phyloP scores from a whole-genome alignment of 371 early-diverging fungal species.

The Mortierella sp. region DNA sequence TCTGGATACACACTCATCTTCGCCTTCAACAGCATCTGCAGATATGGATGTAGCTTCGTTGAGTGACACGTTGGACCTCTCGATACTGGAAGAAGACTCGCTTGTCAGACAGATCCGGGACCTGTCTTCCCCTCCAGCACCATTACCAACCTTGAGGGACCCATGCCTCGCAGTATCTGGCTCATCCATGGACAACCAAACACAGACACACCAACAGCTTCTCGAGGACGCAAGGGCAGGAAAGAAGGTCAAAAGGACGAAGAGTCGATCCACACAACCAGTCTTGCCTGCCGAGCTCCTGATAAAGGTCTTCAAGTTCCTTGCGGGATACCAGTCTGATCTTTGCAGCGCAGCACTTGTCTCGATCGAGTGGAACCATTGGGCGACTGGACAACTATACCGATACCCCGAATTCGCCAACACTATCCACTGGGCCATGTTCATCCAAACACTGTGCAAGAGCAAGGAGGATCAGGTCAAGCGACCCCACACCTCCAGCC shows the following conservation, averaged over 20 bases:
- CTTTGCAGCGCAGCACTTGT: conserved; percentile 65
- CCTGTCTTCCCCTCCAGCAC: background rate
- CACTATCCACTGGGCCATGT: conserved; percentile 74
- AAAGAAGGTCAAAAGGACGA: conserved; percentile 7
- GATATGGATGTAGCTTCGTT: background rate
- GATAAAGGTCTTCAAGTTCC: conserved; percentile 62
- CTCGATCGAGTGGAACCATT: conserved; percentile 68
- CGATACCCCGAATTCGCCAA: conserved; percentile 63
- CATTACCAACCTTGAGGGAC: background rate
- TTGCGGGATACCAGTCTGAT: conserved; percentile 57
- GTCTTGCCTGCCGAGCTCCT: conserved; percentile 65
- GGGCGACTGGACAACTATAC: conserved; percentile 68
- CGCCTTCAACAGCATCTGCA: background rate
- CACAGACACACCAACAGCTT: background rate
- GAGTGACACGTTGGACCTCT: background rate
- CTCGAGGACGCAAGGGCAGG: conserved; percentile 31
- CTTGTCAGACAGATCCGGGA: conserved; percentile 19
- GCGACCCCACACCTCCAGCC: conserved; percentile 51
- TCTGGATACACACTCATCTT: background rate
- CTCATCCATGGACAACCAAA: background rate
- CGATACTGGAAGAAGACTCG: conserved; percentile 25
- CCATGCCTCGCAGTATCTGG: background rate
- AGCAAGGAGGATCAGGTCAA: conserved; percentile 39
- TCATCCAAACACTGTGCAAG: conserved; percentile 69
- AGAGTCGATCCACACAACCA: background rate